Evolutionary conservation across 148 eudicot species (phyloP), one percentile per base, ranked within the genome.

Genomic region (Polygonum aviculare): DNA sequence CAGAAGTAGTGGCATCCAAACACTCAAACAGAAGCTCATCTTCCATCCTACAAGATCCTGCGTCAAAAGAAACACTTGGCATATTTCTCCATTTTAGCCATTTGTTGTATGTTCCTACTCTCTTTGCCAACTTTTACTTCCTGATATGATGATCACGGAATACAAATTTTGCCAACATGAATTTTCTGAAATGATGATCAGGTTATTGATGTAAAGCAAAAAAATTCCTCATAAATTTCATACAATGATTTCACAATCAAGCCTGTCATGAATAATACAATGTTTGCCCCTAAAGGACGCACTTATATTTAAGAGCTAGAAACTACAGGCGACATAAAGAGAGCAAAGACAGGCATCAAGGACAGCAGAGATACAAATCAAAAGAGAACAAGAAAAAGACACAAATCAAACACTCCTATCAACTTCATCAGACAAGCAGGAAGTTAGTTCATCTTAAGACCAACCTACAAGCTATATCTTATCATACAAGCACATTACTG

Each of bases 61-160:
- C 96, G 91, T 85, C 86, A 94, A 94, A 92, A 87, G 82, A 89
- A 90, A 88, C 81, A 85, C 90, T 94, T 89, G 89, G 89, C 78
- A 86, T 74, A 81, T 83, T 84, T 74, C 84, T 80, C 79, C 76
- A 78, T 84, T 73, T 72, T 85, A 86, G 81, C 57, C 60, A 22
- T 60, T 10, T 60, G 16, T 2, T 26, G 35, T 60, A 60, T 31
- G 38, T 38, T 60, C 26, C 31, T 60, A 6, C 31, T 31, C 31
- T 31, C 65, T 59, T 59, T 82, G 78, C 54, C 76, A 72, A 76
- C 52, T 45, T 76, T 12, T 35, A 12, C 22, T 36, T 41, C 31
- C 72, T 19, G 19, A 22, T n/a, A 62, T 59, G 45, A 33, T 41
- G 36, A 14, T 16, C 16, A 3, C 31, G 31, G 31, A 26, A 26